These are phyloP conservation scores for Colletotrichum euphorbiae DNA, from an alignment of 2,329 filamentous ascomycete genomes.

Conservation along the genomic window DNA sequence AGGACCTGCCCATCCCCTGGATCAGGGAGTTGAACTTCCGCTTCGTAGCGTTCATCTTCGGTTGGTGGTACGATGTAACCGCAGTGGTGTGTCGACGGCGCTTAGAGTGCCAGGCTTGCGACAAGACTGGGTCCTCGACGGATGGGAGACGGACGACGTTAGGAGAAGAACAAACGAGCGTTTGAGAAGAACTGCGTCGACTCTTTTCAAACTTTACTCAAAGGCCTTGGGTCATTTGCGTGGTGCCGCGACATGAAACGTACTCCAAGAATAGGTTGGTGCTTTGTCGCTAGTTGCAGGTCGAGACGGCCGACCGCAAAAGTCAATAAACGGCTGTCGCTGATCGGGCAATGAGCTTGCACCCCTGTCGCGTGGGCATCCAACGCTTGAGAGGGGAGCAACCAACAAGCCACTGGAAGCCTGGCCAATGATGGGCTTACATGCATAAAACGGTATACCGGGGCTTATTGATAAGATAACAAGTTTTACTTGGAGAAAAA, in stretches of 20 bases:
- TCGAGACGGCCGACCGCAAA: constrained; percentile 24
- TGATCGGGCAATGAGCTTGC: constrained; percentile 39
- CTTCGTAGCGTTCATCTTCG: constrained; percentile 79
- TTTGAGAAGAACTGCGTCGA: background rate
- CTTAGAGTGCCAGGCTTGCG: background rate
- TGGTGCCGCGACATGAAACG: constrained; percentile 16
- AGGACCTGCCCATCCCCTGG: constrained; percentile 66
- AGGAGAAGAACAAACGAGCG: background rate
- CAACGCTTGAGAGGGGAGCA: constrained; percentile 21
- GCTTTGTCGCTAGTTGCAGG: constrained; percentile 18
- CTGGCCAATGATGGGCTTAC: constrained; percentile 1
- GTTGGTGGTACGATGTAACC: constrained; percentile 22
- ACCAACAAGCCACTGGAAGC: constrained; percentile 21
- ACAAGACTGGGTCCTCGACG: background rate
- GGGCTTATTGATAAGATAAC: constrained; percentile 26
- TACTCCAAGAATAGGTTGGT: constrained; percentile 14
- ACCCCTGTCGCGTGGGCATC: constrained; percentile 33
- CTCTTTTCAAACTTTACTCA: background rate
- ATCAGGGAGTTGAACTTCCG: constrained; percentile 84
- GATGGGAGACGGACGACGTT: background rate
- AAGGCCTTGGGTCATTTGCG: background rate
- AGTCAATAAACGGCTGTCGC: constrained; percentile 39
- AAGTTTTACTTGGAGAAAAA: background rate
- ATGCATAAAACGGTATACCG: constrained; percentile 21
- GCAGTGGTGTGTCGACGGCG: background rate